Conservation (phyloP, 441 rosid genomes). For the Brassica balearica region DNA sequence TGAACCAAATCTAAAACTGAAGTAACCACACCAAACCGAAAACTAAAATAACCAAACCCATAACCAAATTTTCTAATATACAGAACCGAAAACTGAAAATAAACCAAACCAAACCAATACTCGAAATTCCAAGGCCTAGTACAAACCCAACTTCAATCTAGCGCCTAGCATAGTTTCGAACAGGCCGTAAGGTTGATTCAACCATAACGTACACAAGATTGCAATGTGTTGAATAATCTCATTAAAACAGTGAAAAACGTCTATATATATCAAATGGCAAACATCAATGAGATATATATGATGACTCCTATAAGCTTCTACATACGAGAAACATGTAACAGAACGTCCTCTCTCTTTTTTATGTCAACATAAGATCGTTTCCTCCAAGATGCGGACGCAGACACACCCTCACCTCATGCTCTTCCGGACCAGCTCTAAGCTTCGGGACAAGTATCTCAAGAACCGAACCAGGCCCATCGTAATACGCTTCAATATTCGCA, state of each 20-base stretch:
- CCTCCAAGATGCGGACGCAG: slow-evolving; percentile 67
- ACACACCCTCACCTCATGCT: slow-evolving; percentile 71
- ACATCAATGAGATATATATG: slow-evolving; percentile 33
- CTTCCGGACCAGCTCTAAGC: slow-evolving; percentile 65
- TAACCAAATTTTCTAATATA: too few relatives aligned
- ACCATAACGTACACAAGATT: slow-evolving; percentile 14
- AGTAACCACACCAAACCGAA: too few relatives aligned
- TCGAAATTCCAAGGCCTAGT: too few relatives aligned
- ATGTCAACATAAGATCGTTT: slow-evolving; percentile 67
- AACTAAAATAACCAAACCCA: too few relatives aligned
- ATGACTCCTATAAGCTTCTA: slow-evolving; percentile 35
- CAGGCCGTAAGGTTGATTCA: background rate
- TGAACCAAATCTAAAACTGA: too few relatives aligned
- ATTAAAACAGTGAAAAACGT: slow-evolving; percentile 47
- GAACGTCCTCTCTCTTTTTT: slow-evolving; percentile 37
- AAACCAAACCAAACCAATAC: too few relatives aligned
- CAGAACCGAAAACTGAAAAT: too few relatives aligned
- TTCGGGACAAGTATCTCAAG: slow-evolving; percentile 77
- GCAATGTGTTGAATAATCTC: slow-evolving; percentile 25
- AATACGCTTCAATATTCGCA: slow-evolving; percentile 73
- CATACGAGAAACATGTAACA: slow-evolving; percentile 35
- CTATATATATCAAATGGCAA: slow-evolving; percentile 26
- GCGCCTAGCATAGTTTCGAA: background rate
- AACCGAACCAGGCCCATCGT: slow-evolving; percentile 63
- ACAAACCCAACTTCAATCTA: slow-evolving; percentile 5